These are phyloP conservation scores for Porphyrellus cyaneotinctus DNA, from an alignment of 768 basidiomycete species.

Conservation along the genomic window DNA sequence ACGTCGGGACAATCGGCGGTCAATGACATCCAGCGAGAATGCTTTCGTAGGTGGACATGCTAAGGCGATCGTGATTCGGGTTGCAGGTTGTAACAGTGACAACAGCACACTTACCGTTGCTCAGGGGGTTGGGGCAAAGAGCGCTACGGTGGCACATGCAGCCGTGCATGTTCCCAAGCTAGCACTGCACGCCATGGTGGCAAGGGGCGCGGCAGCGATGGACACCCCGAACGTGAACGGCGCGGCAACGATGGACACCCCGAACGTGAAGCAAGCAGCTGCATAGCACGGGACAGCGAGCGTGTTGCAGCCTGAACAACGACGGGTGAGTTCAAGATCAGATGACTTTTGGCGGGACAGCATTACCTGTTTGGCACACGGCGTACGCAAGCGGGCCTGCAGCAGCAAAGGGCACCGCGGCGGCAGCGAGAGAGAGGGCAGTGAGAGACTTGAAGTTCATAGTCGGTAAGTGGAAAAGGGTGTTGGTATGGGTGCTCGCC, in stretches of 20 bases:
- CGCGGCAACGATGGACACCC: conserved; percentile 11
- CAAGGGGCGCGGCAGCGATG: conserved; percentile 13
- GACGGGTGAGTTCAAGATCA: not conserved
- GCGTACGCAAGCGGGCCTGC: conserved; percentile 23
- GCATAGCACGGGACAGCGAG: conserved; percentile 21
- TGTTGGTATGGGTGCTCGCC: too few relatives aligned
- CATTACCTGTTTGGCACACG: conserved; percentile 22
- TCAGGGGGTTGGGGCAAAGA: conserved; percentile 26
- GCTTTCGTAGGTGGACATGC: not conserved
- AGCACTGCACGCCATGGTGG: conserved; percentile 20
- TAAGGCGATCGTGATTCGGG: not conserved
- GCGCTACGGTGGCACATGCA: conserved; percentile 17
- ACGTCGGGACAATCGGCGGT: not conserved
- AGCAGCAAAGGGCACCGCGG: conserved; percentile 4
- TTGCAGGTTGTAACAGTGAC: too few relatives aligned
- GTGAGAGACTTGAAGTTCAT: conserved; percentile 27
- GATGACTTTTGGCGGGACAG: not conserved
- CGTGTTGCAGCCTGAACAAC: conserved; percentile 22
- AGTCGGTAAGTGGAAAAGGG: too few relatives aligned
- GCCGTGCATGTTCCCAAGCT: conserved; percentile 26
- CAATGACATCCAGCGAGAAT: not conserved
- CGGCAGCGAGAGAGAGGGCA: conserved; percentile 16
- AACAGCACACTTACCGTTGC: not conserved
- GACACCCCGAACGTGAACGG: too few relatives aligned
- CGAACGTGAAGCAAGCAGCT: conserved; percentile 24